Evolutionary conservation across 2,329 filamentous ascomycete species (phyloP).

Genomic region (Pseudogymnoascus destructans): DNA sequence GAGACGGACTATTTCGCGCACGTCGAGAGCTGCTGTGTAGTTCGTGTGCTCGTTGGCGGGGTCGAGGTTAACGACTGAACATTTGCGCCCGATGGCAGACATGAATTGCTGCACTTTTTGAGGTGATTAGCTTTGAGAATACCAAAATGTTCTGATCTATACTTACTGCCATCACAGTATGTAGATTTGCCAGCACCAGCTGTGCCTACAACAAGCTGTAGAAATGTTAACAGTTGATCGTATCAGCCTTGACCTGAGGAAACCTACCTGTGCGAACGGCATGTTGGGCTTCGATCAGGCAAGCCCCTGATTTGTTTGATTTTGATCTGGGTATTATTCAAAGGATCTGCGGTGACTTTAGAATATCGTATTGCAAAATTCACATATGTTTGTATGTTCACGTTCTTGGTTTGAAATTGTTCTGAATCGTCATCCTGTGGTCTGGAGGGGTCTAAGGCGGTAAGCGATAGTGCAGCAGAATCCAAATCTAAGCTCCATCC

Average conservation of each 20-base stretch:
- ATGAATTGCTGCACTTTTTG: slow-evolving; percentile 83
- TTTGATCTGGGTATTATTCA: background rate
- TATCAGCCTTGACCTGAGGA: background rate
- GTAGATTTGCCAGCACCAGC: slow-evolving; percentile 94
- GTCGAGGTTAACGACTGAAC: slow-evolving; percentile 90
- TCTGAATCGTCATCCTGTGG: background rate
- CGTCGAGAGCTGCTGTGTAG: slow-evolving; percentile 82
- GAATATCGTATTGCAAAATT: background rate
- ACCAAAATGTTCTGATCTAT: background rate
- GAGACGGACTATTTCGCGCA: slow-evolving; percentile 74
- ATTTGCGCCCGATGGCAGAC: slow-evolving; percentile 86
- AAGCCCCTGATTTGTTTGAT: background rate
- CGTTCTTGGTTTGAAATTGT: background rate
- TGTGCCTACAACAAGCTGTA: slow-evolving; percentile 78
- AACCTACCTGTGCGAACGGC: slow-evolving; percentile 25
- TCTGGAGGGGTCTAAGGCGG: slow-evolving; percentile 7
- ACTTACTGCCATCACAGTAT: slow-evolving; percentile 84
- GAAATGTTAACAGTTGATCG: background rate
- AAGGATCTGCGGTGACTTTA: background rate
- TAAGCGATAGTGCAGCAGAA: slow-evolving; percentile 3
- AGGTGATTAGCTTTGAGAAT: slow-evolving; percentile 10
- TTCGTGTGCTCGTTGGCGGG: slow-evolving; percentile 88
- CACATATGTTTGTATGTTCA: background rate
- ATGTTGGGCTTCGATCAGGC: slow-evolving; percentile 14
- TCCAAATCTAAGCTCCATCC: slow-evolving; percentile 9